Base-by-base conservation (phyloP, 2,329 filamentous ascomycete genomes). In the Aspergillus felis region DNA sequence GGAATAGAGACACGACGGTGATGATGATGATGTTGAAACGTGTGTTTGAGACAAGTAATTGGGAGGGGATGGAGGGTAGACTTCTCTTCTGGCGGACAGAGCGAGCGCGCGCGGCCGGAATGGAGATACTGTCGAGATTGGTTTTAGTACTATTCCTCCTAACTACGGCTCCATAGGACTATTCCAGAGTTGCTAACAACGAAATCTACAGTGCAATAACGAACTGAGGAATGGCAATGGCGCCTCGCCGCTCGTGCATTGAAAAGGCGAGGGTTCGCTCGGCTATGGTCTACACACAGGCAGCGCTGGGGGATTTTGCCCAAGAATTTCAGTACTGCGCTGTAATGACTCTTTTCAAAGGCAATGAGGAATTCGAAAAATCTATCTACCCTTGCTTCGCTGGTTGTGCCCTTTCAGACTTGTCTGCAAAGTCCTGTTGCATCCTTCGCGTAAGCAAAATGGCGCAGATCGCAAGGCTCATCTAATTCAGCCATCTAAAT, bases 391-490 rank as follows among this genome's bases (percentile, higher is more conserved):
- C 32, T 38, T 38, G 14, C 32, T 7, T 38, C 14, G 32, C 32
- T 17, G 14, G 5, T 38, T 17, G 32, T 17, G 32, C 32, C 32
- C 7, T 32, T 38, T n/a, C 14, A 17, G 5, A 17, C 32, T 6
- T 6, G 6, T 38, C 14, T 38, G 3, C 32, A 17, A 6, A 38
- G 32, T 17, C 32, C 32, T 22, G 17, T 12, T 22, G 22, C 41
- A 44, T 44, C 22, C n/a, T 44, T 44, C 14, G 20, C 44, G 44
- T 47, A 47, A 38, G 32, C 32, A 38, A 22, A 3, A 47, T 47
- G 22, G 12, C 46, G 53, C 44, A 55, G 53, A 55, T 55, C 53
- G 53, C 46, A 55, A 53, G 57, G 57, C 55, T 59, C 56, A 50
- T 55, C 57, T 27, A 27, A 47, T 24, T 41, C 49, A 55, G 38